Base-by-base conservation (phyloP, 2,329 filamentous ascomycete species). In the Zymoseptoria ardabiliae region DNA sequence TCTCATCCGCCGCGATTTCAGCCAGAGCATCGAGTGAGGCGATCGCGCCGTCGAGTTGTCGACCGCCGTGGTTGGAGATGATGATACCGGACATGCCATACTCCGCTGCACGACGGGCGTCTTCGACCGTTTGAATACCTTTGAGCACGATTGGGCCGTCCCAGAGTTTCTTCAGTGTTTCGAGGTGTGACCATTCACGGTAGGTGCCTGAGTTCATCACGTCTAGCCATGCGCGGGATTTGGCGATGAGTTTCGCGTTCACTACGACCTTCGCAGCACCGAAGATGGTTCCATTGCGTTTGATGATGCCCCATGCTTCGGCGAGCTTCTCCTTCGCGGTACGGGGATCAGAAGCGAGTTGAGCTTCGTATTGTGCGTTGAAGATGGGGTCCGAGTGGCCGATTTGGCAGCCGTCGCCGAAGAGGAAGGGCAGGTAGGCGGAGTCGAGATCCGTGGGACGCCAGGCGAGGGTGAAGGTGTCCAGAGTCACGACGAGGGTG, bases 401-500 rank as follows among this genome's bases (percentile, higher is more conserved):
- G 10, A 87, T 65, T 51, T 67, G 65, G 51, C 65, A 58, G 83
- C 82, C 1, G 77, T 80, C n/a, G 82, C 84, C 19, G 82, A 70
- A 2, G 1, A 64, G 53, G 49, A 66, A 66, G 1, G 64, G 64
- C 0, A 66, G 21, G 30, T 68, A 68, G 2, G 61, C 65, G 20
- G 61, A 56, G 28, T 70, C 65, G 11, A 70, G 58, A 55, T 70
- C 68, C 51, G 59, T 57, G 13, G 87, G 87, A 41, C 88, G 78
- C 87, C 87, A 91, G 0, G 81, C 82, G 35, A 91, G 77, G 11
- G 80, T 80, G 73, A 84, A 89, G 0, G 87, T 90, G 71, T 91
- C 88, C 0, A 90, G 77, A 0, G 89, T 91, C 0, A 91, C 85
- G 6, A 91, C 82, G 0, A 91, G 77, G 0, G 85, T 85, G 35